Evolutionary conservation across 228 moss, liverwort and hornwort genomes (phyloP).

Genomic region (Sphagnum fallax): DNA sequence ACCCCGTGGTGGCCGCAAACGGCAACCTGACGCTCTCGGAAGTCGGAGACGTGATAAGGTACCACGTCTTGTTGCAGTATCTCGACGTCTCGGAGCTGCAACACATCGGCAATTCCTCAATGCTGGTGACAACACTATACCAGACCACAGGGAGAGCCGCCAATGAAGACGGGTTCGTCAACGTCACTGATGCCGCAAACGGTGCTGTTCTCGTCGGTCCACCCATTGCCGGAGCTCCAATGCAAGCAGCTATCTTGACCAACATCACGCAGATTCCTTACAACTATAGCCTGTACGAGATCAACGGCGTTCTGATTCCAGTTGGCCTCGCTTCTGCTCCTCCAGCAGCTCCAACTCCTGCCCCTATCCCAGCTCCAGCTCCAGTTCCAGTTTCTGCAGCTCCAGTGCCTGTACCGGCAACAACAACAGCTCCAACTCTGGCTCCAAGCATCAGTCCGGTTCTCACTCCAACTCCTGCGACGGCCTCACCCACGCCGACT

Average conservation of each 20-base stretch:
- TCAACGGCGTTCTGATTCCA: conserved; percentile 16
- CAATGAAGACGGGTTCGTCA: conserved; percentile 38
- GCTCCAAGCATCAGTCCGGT: conserved; percentile 3
- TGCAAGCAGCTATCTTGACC: conserved; percentile 31
- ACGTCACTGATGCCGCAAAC: conserved; percentile 31
- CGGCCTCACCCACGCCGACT: conserved; percentile 3
- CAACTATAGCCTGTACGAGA: conserved; percentile 58
- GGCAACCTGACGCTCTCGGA: conserved; percentile 5
- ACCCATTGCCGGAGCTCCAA: conserved; percentile 6
- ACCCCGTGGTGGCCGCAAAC: conserved; percentile 4
- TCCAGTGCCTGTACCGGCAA: background rate
- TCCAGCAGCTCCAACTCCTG: conserved; percentile 10
- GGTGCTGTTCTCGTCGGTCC: conserved; percentile 29
- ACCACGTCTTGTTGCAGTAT: conserved; percentile 45
- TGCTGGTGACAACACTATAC: conserved; percentile 42
- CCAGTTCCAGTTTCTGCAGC: background rate
- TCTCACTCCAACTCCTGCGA: conserved; percentile 12
- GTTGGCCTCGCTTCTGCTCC: conserved; percentile 2
- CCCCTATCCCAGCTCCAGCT: background rate
- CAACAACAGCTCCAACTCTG: background rate
- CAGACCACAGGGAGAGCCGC: conserved; percentile 63
- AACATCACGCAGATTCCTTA: conserved; percentile 52
- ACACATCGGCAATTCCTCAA: conserved; percentile 11
- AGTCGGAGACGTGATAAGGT: conserved; percentile 22
- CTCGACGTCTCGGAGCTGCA: conserved; percentile 11